phyloP scores from a whole-genome alignment of 2,329 filamentous ascomycete genomes.

The Coniochaeta prunicola region DNA sequence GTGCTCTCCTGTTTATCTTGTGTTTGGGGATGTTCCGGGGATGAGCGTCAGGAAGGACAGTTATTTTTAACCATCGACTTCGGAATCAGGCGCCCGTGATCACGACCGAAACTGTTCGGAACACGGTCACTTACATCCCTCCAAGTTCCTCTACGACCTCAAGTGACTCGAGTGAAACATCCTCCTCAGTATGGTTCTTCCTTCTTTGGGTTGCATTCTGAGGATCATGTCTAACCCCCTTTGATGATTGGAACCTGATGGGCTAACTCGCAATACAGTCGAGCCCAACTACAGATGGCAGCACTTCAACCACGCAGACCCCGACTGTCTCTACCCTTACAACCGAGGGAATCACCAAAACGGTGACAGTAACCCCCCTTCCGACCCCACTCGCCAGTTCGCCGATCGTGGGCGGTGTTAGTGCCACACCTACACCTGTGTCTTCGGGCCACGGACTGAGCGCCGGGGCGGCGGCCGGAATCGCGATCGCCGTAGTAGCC shows the following conservation, averaged over 20 bases:
- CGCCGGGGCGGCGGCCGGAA: conserved; percentile 43
- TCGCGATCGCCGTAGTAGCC: conserved; percentile 43
- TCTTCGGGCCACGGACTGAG: conserved; percentile 25
- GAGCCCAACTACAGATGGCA: conserved; percentile 5
- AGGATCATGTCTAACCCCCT: background rate
- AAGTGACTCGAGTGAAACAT: conserved; percentile 20
- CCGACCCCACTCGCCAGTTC: conserved; percentile 21
- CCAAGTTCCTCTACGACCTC: conserved; percentile 16
- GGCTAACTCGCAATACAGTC: background rate
- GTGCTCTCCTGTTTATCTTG: background rate
- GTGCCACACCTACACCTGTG: background rate
- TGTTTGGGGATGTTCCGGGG: background rate
- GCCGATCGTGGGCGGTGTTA: background rate
- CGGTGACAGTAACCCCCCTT: conserved; percentile 43
- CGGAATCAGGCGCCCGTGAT: conserved; percentile 17
- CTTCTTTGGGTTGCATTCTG: background rate
- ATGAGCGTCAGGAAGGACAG: conserved; percentile 1
- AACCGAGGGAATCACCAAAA: conserved; percentile 42
- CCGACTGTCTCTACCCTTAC: conserved; percentile 46
- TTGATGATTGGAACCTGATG: background rate
- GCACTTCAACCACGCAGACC: conserved; percentile 12
- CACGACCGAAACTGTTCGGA: conserved; percentile 24
- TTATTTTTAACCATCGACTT: conserved; percentile 7
- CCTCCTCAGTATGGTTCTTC: conserved; percentile 30
- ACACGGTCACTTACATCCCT: conserved; percentile 24